Evolutionary conservation across 768 basidiomycete genomes (phyloP).

Genomic region (Dacryopinax spathularia): DNA sequence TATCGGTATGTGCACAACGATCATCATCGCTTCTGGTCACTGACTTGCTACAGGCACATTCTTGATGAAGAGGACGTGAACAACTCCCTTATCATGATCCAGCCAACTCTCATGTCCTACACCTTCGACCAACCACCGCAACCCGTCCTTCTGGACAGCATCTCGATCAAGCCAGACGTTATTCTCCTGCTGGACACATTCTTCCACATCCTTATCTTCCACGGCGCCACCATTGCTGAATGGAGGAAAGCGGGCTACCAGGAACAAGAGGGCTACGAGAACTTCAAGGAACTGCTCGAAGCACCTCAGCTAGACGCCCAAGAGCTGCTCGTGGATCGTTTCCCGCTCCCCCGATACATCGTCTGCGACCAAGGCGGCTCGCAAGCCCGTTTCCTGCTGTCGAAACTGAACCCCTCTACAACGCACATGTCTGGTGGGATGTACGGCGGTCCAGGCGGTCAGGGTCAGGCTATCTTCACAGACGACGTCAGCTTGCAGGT

Average conservation of each 20-base stretch:
- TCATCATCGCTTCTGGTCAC: neutral
- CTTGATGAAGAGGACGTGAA: conserved; percentile 97
- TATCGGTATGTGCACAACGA: conserved; percentile 50
- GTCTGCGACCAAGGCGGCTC: conserved; percentile 95
- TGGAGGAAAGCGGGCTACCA: conserved; percentile 99
- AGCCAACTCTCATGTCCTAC: conserved; percentile 98
- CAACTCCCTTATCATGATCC: conserved; percentile 99
- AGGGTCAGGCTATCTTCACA: conserved; percentile 91
- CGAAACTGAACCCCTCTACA: conserved; percentile 93
- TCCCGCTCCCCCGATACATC: conserved; percentile 95
- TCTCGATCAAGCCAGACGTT: conserved; percentile 94
- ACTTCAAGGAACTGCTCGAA: conserved; percentile 88
- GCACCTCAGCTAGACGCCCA: conserved; percentile 79
- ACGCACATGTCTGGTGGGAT: conserved; percentile 84
- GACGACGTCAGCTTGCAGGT: conserved; percentile 96
- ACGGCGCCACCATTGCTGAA: conserved; percentile 89
- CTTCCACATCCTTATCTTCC: conserved; percentile 99
- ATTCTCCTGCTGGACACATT: conserved; percentile 95
- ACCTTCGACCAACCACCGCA: conserved; percentile 76
- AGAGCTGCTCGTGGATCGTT: conserved; percentile 89
- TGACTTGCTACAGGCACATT: conserved; percentile 48
- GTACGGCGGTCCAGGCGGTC: conserved; percentile 62
- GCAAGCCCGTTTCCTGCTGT: conserved; percentile 94
- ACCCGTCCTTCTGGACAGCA: conserved; percentile 89
- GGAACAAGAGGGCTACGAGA: conserved; percentile 97